Percentiles rank a stretch among this genome's conserved stretches.
phyloP scores from a whole-genome alignment of 495 filamentous ascomycete species.

The Tetracladium setigerum region DNA sequence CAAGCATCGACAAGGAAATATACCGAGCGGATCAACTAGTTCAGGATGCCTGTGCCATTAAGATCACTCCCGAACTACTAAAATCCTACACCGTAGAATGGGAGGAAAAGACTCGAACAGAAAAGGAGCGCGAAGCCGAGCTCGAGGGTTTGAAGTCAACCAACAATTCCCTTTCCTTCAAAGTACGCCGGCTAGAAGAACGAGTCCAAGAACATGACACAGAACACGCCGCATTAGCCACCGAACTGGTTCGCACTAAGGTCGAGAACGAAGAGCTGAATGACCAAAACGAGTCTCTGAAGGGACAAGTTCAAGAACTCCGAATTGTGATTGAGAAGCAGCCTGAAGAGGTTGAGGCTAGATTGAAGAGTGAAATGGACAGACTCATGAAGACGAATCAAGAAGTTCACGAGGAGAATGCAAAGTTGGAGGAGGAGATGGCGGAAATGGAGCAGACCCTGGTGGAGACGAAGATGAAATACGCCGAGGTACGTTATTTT shows the following conservation, averaged over 20 bases:
- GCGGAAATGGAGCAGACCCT: conserved; percentile 90
- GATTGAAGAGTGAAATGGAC: conserved; percentile 80
- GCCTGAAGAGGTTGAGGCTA: conserved; percentile 77
- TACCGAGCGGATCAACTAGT: conserved; percentile 93
- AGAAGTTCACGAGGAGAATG: conserved; percentile 92
- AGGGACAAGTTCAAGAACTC: conserved; percentile 74
- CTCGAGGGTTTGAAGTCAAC: conserved; percentile 65
- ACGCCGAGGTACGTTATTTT: conserved; percentile 69
- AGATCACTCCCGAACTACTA: conserved; percentile 73
- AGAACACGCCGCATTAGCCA: conserved; percentile 89
- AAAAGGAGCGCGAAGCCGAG: conserved; percentile 77
- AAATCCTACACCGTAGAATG: conserved; percentile 78
- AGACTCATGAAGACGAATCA: conserved; percentile 85
- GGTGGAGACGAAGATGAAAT: conserved; percentile 89
- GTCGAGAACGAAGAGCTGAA: conserved; percentile 85
- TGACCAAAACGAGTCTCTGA: conserved; percentile 82
- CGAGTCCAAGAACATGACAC: conserved; percentile 81
- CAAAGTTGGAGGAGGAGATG: conserved; percentile 80
- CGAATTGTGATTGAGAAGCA: conserved; percentile 81
- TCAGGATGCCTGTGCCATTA: conserved; percentile 86
- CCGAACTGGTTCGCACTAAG: conserved; percentile 82
- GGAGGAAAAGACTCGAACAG: conserved; percentile 74
- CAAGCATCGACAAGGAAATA: conserved; percentile 82
- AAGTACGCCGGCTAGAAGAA: conserved; percentile 78
- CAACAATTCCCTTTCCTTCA: conserved; percentile 53